phyloP scores from a whole-genome alignment of 2,329 filamentous ascomycete genomes.

The Xylaria sp. region DNA sequence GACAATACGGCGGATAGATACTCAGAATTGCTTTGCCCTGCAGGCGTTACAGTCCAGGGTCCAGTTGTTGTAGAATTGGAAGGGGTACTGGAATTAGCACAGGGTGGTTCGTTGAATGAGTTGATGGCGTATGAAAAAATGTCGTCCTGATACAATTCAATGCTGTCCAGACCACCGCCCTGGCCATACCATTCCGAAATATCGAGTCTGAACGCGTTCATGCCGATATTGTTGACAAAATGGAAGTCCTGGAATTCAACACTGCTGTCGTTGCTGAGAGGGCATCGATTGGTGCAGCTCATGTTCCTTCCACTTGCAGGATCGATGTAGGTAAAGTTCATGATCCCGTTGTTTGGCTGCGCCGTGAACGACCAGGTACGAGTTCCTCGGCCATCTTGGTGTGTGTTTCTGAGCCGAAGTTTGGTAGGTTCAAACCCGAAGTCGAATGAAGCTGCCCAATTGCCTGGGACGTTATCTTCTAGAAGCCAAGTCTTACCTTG shows the following conservation, averaged over 20 bases:
- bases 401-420: conserved; percentile 87
- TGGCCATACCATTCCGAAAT: conserved; percentile 87
- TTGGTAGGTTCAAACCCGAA: conserved; percentile 90
- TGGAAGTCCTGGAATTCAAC: conserved; percentile 85
- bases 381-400: conserved; percentile 83
- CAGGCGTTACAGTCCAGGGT: conserved; percentile 76
- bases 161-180: conserved; percentile 85
- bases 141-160: conserved; percentile 87
- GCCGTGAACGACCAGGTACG: conserved; percentile 89
- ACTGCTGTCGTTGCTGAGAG: conserved; percentile 76
- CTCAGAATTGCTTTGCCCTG: conserved; percentile 74
- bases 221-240: conserved; percentile 88
- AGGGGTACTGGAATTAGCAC: conserved; percentile 70
- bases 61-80: conserved; percentile 77
- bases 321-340: conserved; percentile 94
- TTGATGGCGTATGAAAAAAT: conserved; percentile 87
- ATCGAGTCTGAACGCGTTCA: conserved; percentile 87
- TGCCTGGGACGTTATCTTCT: conserved; percentile 77
- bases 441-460: conserved; percentile 83
- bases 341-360: conserved; percentile 87
- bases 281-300: conserved; percentile 84
- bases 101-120: conserved; percentile 88
- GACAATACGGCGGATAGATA: conserved; percentile 78
- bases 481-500: conserved; percentile 86
- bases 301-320: conserved; percentile 72